Evolutionary conservation across 208 protist species (phyloP), one percentile per base, ranked within the genome.

Genomic region (Trypanosoma melophagium): DNA sequence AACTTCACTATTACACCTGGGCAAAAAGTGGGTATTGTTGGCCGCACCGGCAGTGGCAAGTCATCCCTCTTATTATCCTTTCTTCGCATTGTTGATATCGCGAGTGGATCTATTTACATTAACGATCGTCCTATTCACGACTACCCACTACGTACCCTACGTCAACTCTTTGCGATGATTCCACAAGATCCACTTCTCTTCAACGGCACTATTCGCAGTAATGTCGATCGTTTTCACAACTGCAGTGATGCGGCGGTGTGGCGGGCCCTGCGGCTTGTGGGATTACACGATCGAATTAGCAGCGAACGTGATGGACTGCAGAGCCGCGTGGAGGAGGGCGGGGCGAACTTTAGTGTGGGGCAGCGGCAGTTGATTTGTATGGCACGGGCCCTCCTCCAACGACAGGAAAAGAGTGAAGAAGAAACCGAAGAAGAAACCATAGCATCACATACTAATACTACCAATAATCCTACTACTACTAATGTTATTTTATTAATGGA

Each of bases 11-110:
- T 97, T 17, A 16, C 24, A 13, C 53, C 78, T 22, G 76, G 77
- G 19, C 75, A 96, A 74, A 97, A 96, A 67, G 79, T 96, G 22
- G 83, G 76, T 28, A 71, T 97, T 12, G 83, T 94, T 56, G 92
- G 93, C 21, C 74, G 84, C 55, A 95, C 91, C 1, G 93, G 93
- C 0, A 83, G 79, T 55, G 90, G 92, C 12, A 97, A 97, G 80
- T 90, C 84, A 24, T 84, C 90, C 40, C 60, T 97, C 63, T 61
- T 94, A 61, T 73, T 84, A 13, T 77, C 87, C 9, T 65, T 96
- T 9, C 42, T 94, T 16, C 75, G 89, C 21, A 77, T 94, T 21
- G 81, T 94, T 21, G 75, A 80, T 0, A 73, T 86, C 49, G 52
- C 58, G 4, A 51, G 65, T 0, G 89, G 89, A 12, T 14, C 59